Conservation (phyloP, 2,329 filamentous ascomycete genomes). For the Diaporthe ampelina region DNA sequence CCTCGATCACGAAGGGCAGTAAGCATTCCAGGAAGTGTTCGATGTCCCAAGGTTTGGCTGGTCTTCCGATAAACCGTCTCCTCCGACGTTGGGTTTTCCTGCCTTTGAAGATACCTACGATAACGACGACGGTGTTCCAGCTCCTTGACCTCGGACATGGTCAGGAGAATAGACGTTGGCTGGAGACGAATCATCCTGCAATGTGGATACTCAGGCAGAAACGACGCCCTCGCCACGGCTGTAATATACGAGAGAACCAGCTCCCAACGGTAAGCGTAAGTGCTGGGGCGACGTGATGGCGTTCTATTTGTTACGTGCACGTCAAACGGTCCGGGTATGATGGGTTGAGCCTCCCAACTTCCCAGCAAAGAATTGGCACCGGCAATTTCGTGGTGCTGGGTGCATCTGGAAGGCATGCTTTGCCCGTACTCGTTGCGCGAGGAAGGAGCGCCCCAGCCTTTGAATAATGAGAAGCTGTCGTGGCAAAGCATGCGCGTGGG, state of each 20-base stretch:
- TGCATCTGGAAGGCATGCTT: not conserved
- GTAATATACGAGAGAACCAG: not conserved
- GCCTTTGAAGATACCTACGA: slow-evolving; percentile 50
- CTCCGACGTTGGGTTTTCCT: slow-evolving; percentile 43
- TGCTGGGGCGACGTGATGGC: not conserved
- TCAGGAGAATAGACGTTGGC: slow-evolving; percentile 56
- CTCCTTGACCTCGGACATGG: slow-evolving; percentile 58
- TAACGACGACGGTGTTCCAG: slow-evolving; percentile 52
- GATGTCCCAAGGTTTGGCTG: slow-evolving; percentile 21
- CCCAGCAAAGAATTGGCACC: not conserved
- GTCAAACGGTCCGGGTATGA: not conserved
- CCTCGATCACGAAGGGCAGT: slow-evolving; percentile 32
- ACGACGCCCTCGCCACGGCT: not conserved
- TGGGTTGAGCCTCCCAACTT: slow-evolving; percentile 6
- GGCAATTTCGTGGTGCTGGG: not conserved
- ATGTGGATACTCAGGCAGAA: not conserved
- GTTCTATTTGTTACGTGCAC: not conserved
- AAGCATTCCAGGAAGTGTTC: slow-evolving; percentile 18
- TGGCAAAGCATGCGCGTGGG: not conserved
- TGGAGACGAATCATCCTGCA: slow-evolving; percentile 57
- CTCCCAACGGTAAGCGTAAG: not conserved
- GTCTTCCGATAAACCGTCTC: slow-evolving; percentile 39
- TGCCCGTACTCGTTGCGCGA: not conserved
- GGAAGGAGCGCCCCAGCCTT: not conserved
- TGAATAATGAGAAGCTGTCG: not conserved